A percentile compares a stretch with the other conserved stretches of the same genome.
Conservation (phyloP, 208 protist genomes). For the Leishmania gerbilli region DNA sequence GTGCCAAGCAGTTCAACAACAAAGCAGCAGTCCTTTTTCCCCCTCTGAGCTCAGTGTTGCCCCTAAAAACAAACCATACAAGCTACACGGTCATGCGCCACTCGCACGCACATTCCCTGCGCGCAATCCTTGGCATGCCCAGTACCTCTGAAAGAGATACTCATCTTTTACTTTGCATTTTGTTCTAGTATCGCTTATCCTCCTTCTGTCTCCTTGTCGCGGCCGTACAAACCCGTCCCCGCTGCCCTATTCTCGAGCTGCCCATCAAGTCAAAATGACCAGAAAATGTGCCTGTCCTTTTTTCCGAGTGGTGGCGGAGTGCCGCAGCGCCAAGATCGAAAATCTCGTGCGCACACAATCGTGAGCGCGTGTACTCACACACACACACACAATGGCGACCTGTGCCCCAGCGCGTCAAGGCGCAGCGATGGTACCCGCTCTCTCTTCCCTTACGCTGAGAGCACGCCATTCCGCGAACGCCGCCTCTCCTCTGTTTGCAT, state of each 20-base stretch:
- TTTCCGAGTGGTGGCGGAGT: background rate
- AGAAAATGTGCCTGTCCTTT: background rate
- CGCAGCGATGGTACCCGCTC: background rate
- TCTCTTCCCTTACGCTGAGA: background rate
- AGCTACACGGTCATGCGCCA: background rate
- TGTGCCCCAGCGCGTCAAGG: slow-evolving; percentile 12
- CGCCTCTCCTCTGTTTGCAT: background rate
- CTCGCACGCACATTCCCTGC: background rate
- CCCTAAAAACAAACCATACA: background rate
- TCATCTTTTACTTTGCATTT: background rate
- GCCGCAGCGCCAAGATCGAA: background rate
- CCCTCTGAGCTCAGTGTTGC: background rate
- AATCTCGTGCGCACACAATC: slow-evolving; percentile 12
- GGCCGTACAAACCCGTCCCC: background rate
- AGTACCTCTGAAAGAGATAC: background rate
- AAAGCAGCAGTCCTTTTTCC: background rate
- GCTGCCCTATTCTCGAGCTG: background rate
- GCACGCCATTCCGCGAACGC: background rate
- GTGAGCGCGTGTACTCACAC: slow-evolving; percentile 31
- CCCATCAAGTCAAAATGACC: background rate
- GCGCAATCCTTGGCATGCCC: background rate
- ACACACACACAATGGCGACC: slow-evolving; percentile 21
- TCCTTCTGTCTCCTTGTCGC: background rate
- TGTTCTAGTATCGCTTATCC: background rate
- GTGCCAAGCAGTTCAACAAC: background rate